A percentile compares a stretch with the other conserved stretches of the same genome.
Conservation (phyloP, 139 green algal species). For the Chlorella ohadii region DNA sequence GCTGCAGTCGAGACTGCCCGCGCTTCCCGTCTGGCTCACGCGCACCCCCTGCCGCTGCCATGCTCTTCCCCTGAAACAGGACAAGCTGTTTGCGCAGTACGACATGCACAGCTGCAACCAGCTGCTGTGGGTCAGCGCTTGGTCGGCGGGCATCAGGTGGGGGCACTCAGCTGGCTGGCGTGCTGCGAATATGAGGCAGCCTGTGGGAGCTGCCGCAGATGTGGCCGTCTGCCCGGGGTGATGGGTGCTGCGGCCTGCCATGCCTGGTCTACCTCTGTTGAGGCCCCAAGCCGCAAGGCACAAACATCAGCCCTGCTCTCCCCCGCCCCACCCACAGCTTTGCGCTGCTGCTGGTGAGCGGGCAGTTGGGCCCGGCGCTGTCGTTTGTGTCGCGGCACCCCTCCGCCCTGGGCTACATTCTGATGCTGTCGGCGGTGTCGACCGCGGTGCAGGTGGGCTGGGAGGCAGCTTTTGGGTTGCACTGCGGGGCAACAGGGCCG, state of each 20-base stretch:
- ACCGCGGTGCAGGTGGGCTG: conserved; percentile 31
- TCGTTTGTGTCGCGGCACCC: conserved; percentile 74
- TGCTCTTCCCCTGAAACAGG: conserved; percentile 27
- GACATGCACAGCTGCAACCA: conserved; percentile 96
- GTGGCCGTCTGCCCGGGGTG: no score
- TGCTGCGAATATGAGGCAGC: background rate
- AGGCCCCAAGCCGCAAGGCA: background rate
- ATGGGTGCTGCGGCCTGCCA: no score
- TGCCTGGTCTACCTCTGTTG: no score
- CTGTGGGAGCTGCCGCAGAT: background rate
- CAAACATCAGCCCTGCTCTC: background rate
- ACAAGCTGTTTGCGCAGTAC: conserved; percentile 90
- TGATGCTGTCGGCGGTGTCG: conserved; percentile 64
- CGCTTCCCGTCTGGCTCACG: no score
- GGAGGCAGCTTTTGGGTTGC: no score
- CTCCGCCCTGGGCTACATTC: conserved; percentile 55
- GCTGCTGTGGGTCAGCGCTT: conserved; percentile 79
- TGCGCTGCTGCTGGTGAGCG: conserved; percentile 47
- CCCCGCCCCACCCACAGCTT: background rate
- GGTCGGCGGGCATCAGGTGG: conserved; percentile 53
- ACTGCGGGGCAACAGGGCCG: no score
- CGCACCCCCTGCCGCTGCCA: no score
- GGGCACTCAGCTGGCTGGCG: background rate
- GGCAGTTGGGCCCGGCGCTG: conserved; percentile 66
- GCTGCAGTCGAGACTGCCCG: no score